Percentiles rank a stretch among this genome's conserved stretches.
Evolutionary conservation across 2,329 filamentous ascomycete species (phyloP).

Genomic region (Atkinsonella hypoxylon): DNA sequence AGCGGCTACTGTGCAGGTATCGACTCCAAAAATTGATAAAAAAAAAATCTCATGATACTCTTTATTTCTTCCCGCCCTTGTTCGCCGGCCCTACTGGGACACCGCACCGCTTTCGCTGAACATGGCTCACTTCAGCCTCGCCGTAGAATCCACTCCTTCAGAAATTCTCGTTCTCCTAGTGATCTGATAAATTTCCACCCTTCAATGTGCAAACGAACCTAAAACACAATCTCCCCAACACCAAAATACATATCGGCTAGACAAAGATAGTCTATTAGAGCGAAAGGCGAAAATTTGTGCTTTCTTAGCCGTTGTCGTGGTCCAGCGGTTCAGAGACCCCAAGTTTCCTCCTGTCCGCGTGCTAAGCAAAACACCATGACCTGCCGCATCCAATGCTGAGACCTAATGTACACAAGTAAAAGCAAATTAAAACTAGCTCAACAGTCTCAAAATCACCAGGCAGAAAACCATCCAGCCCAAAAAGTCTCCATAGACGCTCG

Average conservation of each 20-base stretch:
- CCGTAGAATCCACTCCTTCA: neutral
- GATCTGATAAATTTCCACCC: neutral
- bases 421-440: too few relatives aligned
- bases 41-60: neutral
- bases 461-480: neutral
- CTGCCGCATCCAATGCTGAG: neutral
- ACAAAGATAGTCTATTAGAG: neutral
- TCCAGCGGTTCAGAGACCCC: neutral
- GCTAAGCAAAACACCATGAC: neutral
- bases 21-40: too few relatives aligned
- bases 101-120: neutral
- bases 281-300: neutral
- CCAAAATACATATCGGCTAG: neutral
- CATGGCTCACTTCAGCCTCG: slow-evolving; percentile 1
- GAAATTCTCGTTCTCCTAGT: neutral
- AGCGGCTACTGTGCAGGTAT: too few relatives aligned
- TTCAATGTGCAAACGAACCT: neutral
- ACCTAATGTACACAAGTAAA: neutral
- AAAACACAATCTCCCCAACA: neutral
- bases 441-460: too few relatives aligned
- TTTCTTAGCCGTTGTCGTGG: neutral
- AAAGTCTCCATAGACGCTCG: too few relatives aligned
- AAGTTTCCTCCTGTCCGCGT: neutral
- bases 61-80: neutral
- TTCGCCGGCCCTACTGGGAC: neutral